A percentile compares a stretch with the other conserved stretches of the same genome.
Conservation (phyloP, 2,329 filamentous ascomycete species). For the Fusarium agapanthi region DNA sequence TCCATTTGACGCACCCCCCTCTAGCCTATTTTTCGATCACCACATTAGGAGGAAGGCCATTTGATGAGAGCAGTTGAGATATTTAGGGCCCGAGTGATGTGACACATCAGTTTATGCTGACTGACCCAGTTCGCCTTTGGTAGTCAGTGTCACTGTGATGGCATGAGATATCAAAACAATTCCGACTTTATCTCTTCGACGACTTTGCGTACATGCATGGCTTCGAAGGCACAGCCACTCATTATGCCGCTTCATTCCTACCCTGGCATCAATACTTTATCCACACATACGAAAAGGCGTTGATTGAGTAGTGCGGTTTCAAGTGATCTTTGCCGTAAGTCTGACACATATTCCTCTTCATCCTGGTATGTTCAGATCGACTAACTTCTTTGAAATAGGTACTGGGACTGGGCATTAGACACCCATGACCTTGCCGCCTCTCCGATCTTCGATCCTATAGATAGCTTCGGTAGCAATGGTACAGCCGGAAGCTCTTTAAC, state of each 20-base stretch:
- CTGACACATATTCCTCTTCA: no score
- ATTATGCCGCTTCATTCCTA: not conserved
- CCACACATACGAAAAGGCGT: not conserved
- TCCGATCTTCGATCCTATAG: not conserved
- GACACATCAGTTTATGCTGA: no score
- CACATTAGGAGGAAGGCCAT: fast-evolving
- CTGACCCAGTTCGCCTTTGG: no score
- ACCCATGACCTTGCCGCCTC: not conserved
- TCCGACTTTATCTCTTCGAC: no score
- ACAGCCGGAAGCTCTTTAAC: not conserved
- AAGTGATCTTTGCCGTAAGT: not conserved
- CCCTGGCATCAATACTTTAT: not conserved
- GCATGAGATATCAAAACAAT: no score
- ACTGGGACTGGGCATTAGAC: not conserved
- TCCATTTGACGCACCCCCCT: not conserved
- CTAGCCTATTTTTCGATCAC: not conserved
- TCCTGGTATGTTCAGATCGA: fast-evolving
- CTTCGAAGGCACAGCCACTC: not conserved
- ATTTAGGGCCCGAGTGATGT: not conserved
- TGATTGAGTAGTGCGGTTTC: not conserved
- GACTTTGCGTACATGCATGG: not conserved
- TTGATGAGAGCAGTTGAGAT: no score
- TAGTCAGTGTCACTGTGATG: no score
- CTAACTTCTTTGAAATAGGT: not conserved
- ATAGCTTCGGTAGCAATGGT: not conserved